phyloP scores from a whole-genome alignment of 2,329 filamentous ascomycete species.

The Bipolaris oryzae region DNA sequence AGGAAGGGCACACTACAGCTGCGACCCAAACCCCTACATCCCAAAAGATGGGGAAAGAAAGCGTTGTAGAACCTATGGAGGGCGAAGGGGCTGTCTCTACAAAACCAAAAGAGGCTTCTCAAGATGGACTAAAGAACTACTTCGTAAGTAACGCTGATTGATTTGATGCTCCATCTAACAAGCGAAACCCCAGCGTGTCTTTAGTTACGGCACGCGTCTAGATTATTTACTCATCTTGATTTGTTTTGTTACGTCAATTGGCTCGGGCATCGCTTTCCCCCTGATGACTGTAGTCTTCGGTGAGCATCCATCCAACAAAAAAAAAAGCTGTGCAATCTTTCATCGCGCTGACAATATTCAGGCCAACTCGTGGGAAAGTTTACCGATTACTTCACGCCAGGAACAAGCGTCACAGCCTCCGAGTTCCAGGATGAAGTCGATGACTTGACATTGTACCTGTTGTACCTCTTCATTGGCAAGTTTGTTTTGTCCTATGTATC shows the following conservation, averaged over 20 bases:
- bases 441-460: slow-evolving; percentile 34
- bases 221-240: slow-evolving; percentile 39
- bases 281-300: slow-evolving; percentile 67
- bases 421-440: slow-evolving; percentile 60
- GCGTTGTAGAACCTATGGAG: slow-evolving; percentile 6
- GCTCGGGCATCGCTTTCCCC: slow-evolving; percentile 51
- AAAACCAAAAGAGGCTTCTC: slow-evolving; percentile 24
- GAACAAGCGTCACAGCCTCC: slow-evolving; percentile 51
- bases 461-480: slow-evolving; percentile 47
- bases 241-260: slow-evolving; percentile 41
- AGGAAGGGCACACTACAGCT: slow-evolving; percentile 7
- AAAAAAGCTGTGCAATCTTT: slow-evolving; percentile 40
- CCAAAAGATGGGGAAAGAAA: background rate
- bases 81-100: slow-evolving; percentile 8
- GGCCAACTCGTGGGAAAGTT: slow-evolving; percentile 59
- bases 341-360: slow-evolving; percentile 14
- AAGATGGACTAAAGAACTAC: slow-evolving; percentile 39
- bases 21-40: slow-evolving; percentile 6
- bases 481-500: slow-evolving; percentile 44
- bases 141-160: slow-evolving; percentile 31
- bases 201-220: slow-evolving; percentile 41
- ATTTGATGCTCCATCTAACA: slow-evolving; percentile 2
- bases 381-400: slow-evolving; percentile 60
- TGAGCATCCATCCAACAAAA: slow-evolving; percentile 17
- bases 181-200: slow-evolving; percentile 36